These are phyloP conservation scores for Albizia julibrissin DNA, from an alignment of 306 rosid species.

Conservation along the genomic window DNA sequence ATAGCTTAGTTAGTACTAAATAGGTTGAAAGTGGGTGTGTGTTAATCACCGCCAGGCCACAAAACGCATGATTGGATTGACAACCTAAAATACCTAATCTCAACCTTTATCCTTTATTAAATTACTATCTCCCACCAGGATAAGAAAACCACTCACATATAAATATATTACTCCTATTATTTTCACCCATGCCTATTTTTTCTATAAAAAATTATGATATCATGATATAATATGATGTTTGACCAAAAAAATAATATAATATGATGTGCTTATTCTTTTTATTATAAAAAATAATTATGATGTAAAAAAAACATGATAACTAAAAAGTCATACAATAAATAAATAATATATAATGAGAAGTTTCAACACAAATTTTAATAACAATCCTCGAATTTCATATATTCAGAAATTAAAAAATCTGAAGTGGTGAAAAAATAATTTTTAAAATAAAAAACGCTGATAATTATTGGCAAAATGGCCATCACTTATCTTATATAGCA, in stretches of 20 bases:
- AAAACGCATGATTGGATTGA: slow-evolving; percentile 36
- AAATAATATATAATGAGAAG: no score
- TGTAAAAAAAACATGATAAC: no score
- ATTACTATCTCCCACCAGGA: neutral
- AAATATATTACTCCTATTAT: no score
- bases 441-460: neutral
- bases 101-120: slow-evolving; percentile 4
- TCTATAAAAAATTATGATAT: neutral
- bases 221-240: neutral
- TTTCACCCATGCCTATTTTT: no score
- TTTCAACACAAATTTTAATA: no score
- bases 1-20: neutral
- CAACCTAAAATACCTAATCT: slow-evolving; percentile 46
- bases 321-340: no score
- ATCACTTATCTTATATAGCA: slow-evolving; percentile 35
- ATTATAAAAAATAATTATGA: no score
- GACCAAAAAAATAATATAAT: neutral
- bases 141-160: slow-evolving; percentile 8
- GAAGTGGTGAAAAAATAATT: neutral
- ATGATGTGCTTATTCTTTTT: neutral
- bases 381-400: no score
- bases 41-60: slow-evolving; percentile 32
- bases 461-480: slow-evolving; percentile 2
- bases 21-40: slow-evolving; percentile 28
- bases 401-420: no score